Conservation (phyloP, 2,329 filamentous ascomycete genomes). For the Sarocladiaceae sp. region DNA sequence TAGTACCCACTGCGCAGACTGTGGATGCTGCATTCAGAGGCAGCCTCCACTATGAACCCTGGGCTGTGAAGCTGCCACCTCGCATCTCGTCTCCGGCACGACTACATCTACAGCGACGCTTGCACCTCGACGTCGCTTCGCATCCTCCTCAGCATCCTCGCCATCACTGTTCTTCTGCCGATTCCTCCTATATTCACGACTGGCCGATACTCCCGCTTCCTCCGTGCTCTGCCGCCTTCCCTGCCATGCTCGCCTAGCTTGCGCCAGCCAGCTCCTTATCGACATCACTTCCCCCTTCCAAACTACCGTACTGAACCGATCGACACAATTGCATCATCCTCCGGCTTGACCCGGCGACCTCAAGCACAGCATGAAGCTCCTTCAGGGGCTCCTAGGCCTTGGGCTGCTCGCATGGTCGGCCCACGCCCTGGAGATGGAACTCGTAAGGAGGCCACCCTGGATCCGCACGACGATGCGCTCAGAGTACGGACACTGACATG, state of each 20-base stretch:
- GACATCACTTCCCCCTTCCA: neutral
- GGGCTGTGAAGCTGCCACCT: conserved; percentile 8
- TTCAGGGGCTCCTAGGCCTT: conserved; percentile 44
- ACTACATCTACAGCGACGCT: neutral
- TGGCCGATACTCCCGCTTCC: too few species aligned
- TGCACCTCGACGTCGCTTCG: neutral
- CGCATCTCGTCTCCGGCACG: too few species aligned
- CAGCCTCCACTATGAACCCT: conserved; percentile 8
- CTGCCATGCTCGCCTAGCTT: conserved; percentile 4
- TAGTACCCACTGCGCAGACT: too few species aligned
- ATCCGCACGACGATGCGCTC: neutral
- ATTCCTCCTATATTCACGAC: too few species aligned
- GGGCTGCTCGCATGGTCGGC: conserved; percentile 48
- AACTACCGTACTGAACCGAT: neutral
- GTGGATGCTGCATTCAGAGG: too few species aligned
- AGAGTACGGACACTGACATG: neutral
- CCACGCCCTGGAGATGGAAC: conserved; percentile 49
- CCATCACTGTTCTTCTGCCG: too few species aligned
- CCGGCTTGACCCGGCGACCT: neutral
- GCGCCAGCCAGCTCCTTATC: conserved; percentile 3
- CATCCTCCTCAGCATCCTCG: too few species aligned
- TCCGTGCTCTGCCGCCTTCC: neutral
- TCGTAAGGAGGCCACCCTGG: conserved; percentile 36
- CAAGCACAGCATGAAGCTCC: conserved; percentile 46
- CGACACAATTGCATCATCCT: neutral